Conservation (phyloP, 2,329 filamentous ascomycete genomes). For the Parascedosporium putredinis region DNA sequence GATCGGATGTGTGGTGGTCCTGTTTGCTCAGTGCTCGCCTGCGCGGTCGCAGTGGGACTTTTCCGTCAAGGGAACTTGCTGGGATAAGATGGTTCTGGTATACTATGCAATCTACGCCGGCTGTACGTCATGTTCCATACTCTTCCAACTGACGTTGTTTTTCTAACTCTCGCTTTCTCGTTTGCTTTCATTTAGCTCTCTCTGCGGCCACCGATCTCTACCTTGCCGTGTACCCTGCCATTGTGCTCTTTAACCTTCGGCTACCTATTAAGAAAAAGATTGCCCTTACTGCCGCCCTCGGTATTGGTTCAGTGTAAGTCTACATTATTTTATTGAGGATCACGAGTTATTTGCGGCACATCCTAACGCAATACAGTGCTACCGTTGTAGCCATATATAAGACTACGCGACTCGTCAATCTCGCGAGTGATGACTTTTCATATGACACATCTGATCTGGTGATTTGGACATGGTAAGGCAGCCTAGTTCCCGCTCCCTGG, state of each 20-base stretch:
- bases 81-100: slow-evolving; percentile 12
- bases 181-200: slow-evolving; percentile 14
- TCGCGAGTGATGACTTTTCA: slow-evolving; percentile 19
- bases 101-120: slow-evolving; percentile 5
- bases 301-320: slow-evolving; percentile 27
- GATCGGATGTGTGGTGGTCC: slow-evolving; percentile 13
- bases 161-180: neutral
- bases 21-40: slow-evolving; percentile 17
- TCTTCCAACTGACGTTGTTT: neutral
- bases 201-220: slow-evolving; percentile 30
- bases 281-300: slow-evolving; percentile 24
- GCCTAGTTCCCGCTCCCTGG: neutral
- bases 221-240: slow-evolving; percentile 28
- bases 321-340: neutral
- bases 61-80: slow-evolving; percentile 12
- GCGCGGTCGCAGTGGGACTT: slow-evolving; percentile 16
- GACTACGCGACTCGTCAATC: slow-evolving; percentile 16
- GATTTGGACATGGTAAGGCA: slow-evolving; percentile 31
- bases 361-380: slow-evolving; percentile 13
- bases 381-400: slow-evolving; percentile 21
- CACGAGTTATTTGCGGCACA: neutral
- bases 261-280: slow-evolving; percentile 29
- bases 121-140: neutral
- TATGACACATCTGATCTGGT: slow-evolving; percentile 30
- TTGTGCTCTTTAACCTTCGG: slow-evolving; percentile 25